These are phyloP conservation scores for Oryza officinalis DNA, from an alignment of 176 grass and related monocot species.

Conservation along the genomic window DNA sequence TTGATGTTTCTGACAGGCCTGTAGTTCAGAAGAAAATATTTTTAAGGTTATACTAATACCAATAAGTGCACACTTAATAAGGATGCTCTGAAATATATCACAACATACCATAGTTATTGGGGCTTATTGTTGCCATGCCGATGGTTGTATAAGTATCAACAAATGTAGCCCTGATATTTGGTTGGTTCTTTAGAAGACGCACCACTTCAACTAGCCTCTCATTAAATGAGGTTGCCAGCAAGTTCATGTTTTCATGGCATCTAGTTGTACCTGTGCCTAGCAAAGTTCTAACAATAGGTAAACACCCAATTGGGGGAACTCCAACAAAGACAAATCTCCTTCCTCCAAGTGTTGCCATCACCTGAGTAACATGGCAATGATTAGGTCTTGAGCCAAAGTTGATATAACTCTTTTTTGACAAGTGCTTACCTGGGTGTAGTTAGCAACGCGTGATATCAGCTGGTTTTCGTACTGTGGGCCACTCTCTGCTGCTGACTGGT, in stretches of 20 bases:
- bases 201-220: slow-evolving; percentile 39
- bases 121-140: slow-evolving; percentile 42
- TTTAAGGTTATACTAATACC: neutral
- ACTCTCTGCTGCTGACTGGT: slow-evolving; percentile 36
- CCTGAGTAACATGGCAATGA: slow-evolving; percentile 27
- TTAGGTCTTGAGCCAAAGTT: neutral
- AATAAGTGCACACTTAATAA: neutral
- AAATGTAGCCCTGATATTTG: slow-evolving; percentile 43
- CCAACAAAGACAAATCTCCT: slow-evolving; percentile 60
- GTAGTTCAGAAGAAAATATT: slow-evolving; percentile 26
- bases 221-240: slow-evolving; percentile 57
- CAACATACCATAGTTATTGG: slow-evolving; percentile 49
- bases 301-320: slow-evolving; percentile 58
- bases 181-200: slow-evolving; percentile 37
- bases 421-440: slow-evolving; percentile 53
- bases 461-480: slow-evolving; percentile 42
- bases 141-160: slow-evolving; percentile 45
- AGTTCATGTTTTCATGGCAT: slow-evolving; percentile 57
- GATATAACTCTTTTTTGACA: neutral
- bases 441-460: slow-evolving; percentile 43
- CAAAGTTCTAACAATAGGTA: slow-evolving; percentile 58
- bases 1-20: slow-evolving; percentile 55
- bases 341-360: slow-evolving; percentile 55
- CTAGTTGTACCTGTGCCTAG: slow-evolving; percentile 37
- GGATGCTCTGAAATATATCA: neutral